Conservation (phyloP, 2,329 filamentous ascomycete genomes). For the Botrytis fabae region DNA sequence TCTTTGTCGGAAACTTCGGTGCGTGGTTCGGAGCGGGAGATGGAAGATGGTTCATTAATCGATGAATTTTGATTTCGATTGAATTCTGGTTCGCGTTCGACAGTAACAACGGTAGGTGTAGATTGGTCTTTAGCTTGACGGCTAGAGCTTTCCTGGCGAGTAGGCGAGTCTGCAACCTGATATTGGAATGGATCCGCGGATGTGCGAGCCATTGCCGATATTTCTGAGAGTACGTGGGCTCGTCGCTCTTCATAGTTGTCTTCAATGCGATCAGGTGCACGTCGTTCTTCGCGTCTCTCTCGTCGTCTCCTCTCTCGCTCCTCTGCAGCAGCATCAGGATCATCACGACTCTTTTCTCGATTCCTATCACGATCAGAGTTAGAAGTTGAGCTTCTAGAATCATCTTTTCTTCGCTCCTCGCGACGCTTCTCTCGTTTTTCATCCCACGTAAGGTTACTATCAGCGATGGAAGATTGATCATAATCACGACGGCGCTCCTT, state of each 20-base stretch:
- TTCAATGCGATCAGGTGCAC: constrained; percentile 28
- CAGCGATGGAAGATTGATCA: constrained; percentile 21
- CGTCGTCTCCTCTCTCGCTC: constrained; percentile 38
- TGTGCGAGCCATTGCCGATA: constrained; percentile 26
- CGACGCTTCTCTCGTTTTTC: constrained; percentile 26
- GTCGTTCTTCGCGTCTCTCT: constrained; percentile 40
- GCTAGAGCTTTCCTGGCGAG: constrained; percentile 37
- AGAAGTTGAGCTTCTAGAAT: constrained; percentile 28
- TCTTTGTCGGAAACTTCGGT: constrained; percentile 25
- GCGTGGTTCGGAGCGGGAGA: constrained; percentile 27
- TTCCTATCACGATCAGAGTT: constrained; percentile 33
- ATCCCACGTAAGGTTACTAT: constrained; percentile 23
- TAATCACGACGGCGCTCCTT: constrained; percentile 22
- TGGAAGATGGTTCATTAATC: constrained; percentile 30
- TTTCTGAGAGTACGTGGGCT: constrained; percentile 38
- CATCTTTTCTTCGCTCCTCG: constrained; percentile 32
- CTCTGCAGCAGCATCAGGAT: constrained; percentile 37
- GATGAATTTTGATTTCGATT: constrained; percentile 34
- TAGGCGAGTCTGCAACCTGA: constrained; percentile 54
- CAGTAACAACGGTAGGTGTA: constrained; percentile 51
- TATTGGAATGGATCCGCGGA: constrained; percentile 57
- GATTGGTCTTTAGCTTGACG: constrained; percentile 29
- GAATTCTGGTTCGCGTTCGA: constrained; percentile 53
- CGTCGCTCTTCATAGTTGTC: constrained; percentile 30
- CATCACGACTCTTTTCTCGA: constrained; percentile 37